Evolutionary conservation across 208 protist species (phyloP), one percentile per base, ranked within the genome.

Genomic region (Leishmania gerbilli): DNA sequence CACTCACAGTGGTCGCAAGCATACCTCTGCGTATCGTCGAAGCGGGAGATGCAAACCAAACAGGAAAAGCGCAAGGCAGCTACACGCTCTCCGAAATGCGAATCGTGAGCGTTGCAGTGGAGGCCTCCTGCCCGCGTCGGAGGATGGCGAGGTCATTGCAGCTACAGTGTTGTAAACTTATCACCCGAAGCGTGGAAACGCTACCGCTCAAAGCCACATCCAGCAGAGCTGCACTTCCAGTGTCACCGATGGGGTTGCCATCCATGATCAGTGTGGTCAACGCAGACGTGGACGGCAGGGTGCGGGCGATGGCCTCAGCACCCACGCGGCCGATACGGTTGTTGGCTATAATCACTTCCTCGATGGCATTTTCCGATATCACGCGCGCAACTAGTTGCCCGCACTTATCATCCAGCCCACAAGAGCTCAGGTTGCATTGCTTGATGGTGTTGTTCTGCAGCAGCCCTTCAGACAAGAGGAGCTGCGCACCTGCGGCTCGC

Each of bases 401-500:
- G 75, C 90, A 95, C 31, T 79, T 79, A 83, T 97, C 93, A 76
- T 96, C 91, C 34, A 97, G 81, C 6, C 93, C 94, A 81, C 92
- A 93, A 45, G 86, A 91, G 84, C 91, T 94, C 51, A 98, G 69
- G 82, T 96, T 97, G 83, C 95, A 94, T 40, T 87, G 87, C 76
- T 96, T 97, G 76, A 98, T 91, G 15, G 95, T 98, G 85, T 97
- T 97, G 84, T 97, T 98, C 45, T 89, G 72, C 51, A 96, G 81
- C 47, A 98, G 82, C 58, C 95, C 94, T 45, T 98, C 91, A 24
- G 77, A 85, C 64, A 98, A 80, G 64, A 98, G 78, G 17, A 88
- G 71, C 27, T 90, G 68, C 67, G 86, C 87, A 34, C 91, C 94
- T 24, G 87, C 86, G 15, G 86, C 85, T 40, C 92, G 86, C 78